Percentiles rank a stretch among this genome's conserved stretches.
phyloP scores from a whole-genome alignment of 2,329 filamentous ascomycete species.

The Diaporthe eres region DNA sequence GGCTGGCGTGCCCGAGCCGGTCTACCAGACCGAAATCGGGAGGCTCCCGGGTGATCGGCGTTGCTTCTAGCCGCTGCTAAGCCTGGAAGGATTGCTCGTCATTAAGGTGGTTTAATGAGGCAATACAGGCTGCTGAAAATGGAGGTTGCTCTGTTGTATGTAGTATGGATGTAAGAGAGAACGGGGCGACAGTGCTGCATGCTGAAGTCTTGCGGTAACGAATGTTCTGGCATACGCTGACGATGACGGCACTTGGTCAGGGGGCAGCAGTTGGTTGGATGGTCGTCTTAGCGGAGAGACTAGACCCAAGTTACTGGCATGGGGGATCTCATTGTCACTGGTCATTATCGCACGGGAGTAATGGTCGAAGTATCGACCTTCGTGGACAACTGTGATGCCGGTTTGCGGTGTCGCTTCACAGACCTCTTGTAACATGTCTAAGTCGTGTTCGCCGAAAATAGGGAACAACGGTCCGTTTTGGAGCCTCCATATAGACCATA shows the following conservation, averaged over 20 bases:
- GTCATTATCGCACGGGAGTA: too few relatives aligned
- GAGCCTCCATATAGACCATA: neutral
- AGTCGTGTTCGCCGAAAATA: too few relatives aligned
- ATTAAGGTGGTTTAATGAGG: neutral
- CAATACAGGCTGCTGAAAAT: neutral
- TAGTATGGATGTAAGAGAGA: neutral
- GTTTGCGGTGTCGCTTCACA: neutral
- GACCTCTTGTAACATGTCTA: neutral
- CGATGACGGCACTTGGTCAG: too few relatives aligned
- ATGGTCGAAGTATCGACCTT: too few relatives aligned
- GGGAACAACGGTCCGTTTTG: neutral
- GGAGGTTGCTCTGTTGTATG: too few relatives aligned
- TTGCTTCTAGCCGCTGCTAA: neutral
- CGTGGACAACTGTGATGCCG: neutral
- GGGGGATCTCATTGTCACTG: neutral
- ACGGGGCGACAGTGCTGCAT: neutral
- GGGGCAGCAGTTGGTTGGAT: neutral
- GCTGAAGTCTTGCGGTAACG: neutral
- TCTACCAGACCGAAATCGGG: constrained; percentile 25
- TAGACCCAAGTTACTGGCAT: neutral
- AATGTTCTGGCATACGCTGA: neutral
- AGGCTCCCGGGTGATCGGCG: constrained; percentile 12
- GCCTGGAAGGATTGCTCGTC: neutral
- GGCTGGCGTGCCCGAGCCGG: constrained; percentile 10
- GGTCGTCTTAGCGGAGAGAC: neutral